phyloP scores from a whole-genome alignment of 129 eudicot genomes.

The Helianthus annuus region HanXRQr2.0-SUNRISE NC_035441.2:118041991-118042490 shows the following conservation, averaged over 20 bases:
- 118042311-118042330: slow-evolving; percentile 1
- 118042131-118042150: neutral
- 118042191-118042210: neutral
- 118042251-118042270: neutral
- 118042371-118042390: slow-evolving; percentile 73
- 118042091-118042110: neutral
- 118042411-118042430: slow-evolving; percentile 99
- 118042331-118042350: neutral
- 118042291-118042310: neutral
- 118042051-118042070: neutral
- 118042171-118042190: neutral
- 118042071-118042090: neutral
- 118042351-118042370: neutral
- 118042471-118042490: slow-evolving; percentile 98
- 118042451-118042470: slow-evolving; percentile 90
- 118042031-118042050: neutral
- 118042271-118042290: neutral
- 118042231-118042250: neutral
- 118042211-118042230: neutral
- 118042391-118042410: slow-evolving; percentile 96
- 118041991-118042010: slow-evolving; percentile 12
- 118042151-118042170: neutral
- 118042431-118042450: slow-evolving; percentile 99
- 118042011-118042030: slow-evolving; percentile 6
- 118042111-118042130: neutral